A percentile compares a stretch with the other conserved stretches of the same genome.
These are phyloP conservation scores for Curvularia spicifera DNA, from an alignment of 2,329 filamentous ascomycete genomes.

Conservation along the genomic window DNA sequence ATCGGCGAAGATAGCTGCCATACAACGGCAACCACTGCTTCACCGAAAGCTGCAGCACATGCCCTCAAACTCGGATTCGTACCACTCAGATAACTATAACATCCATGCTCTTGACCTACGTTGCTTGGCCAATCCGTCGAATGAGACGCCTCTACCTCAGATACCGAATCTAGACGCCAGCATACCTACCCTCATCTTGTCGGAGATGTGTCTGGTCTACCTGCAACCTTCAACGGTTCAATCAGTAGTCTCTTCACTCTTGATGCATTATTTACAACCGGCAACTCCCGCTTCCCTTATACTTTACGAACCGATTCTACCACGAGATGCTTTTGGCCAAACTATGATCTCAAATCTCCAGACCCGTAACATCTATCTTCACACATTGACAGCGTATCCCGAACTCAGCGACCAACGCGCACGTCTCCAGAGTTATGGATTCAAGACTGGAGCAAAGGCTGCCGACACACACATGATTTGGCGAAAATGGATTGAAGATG, in stretches of 20 bases:
- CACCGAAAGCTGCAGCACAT: conserved; percentile 33
- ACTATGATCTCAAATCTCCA: conserved; percentile 93
- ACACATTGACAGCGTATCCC: conserved; percentile 77
- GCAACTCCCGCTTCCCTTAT: conserved; percentile 66
- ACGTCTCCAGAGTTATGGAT: conserved; percentile 71
- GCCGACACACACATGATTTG: conserved; percentile 74
- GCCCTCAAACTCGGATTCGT: conserved; percentile 43
- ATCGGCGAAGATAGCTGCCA: conserved; percentile 64
- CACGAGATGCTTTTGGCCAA: conserved; percentile 83
- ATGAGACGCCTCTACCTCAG: conserved; percentile 28
- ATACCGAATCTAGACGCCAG: conserved; percentile 58
- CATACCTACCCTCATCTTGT: conserved; percentile 83
- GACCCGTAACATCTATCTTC: conserved; percentile 80
- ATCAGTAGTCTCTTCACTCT: conserved; percentile 61
- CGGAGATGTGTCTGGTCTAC: conserved; percentile 96
- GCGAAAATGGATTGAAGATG: conserved; percentile 71
- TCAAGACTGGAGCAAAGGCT: conserved; percentile 63
- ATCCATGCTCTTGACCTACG: conserved; percentile 72
- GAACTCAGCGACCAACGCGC: conserved; percentile 70
- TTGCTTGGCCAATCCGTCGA: conserved; percentile 52
- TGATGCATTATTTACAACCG: conserved; percentile 47
- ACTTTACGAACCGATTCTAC: conserved; percentile 87
- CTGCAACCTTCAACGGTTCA: conserved; percentile 70
- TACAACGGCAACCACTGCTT: conserved; percentile 44
- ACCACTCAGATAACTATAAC: conserved; percentile 60